Conservation (phyloP, 1,284 basidiomycete species). For the Sporisorium iseilematis-ciliati region DNA sequence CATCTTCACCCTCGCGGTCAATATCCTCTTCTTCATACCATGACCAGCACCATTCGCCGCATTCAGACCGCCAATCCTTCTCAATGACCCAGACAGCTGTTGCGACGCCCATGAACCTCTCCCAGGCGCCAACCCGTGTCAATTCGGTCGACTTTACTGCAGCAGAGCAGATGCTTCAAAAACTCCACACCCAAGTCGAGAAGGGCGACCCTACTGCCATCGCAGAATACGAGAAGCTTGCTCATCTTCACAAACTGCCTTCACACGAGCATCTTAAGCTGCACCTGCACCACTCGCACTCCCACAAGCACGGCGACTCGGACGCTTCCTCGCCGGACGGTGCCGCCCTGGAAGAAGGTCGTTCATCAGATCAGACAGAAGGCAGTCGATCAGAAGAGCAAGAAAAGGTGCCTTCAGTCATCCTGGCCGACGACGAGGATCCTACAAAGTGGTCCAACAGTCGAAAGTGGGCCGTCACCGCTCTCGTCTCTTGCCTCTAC, state of each 20-base stretch:
- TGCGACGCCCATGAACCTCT: slow-evolving; percentile 18
- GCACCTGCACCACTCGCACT: slow-evolving; percentile 14
- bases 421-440: slow-evolving; percentile 40
- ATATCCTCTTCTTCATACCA: not conserved
- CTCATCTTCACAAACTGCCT: slow-evolving; percentile 28
- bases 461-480: slow-evolving; percentile 44
- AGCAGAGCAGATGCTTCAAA: slow-evolving; percentile 18
- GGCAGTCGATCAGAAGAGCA: slow-evolving; percentile 4
- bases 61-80: not conserved
- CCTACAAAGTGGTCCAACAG: slow-evolving; percentile 31
- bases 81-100: slow-evolving; percentile 13
- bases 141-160: slow-evolving; percentile 34
- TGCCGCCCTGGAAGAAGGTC: slow-evolving; percentile 11
- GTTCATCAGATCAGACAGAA: not conserved
- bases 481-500: slow-evolving; percentile 40
- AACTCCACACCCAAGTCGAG: slow-evolving; percentile 27
- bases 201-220: slow-evolving; percentile 40
- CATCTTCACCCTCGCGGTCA: not conserved
- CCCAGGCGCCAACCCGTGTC: slow-evolving; percentile 28
- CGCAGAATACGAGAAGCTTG: slow-evolving; percentile 35
- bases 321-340: not conserved
- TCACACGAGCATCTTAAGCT: slow-evolving; percentile 10
- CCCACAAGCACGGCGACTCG: not conserved
- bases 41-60: not conserved
- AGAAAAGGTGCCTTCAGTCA: slow-evolving; percentile 17